These are phyloP conservation scores for Rosa rugosa DNA, from an alignment of 306 rosid genomes.

Conservation along the genomic window DNA sequence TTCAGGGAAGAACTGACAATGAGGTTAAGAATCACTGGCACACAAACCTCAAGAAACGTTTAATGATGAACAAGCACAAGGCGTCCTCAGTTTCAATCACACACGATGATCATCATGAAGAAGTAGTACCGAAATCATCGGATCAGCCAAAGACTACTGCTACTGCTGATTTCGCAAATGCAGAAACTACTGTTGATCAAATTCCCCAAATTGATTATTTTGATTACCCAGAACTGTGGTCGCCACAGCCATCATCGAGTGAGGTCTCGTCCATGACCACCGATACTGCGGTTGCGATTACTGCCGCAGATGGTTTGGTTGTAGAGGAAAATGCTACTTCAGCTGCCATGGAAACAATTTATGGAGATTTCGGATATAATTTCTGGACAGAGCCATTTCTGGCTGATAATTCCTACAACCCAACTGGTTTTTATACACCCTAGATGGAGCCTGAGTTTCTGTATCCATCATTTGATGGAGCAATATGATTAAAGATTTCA, in stretches of 20 bases:
- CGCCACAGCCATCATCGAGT: conserved; percentile 23
- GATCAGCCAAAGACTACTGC: neutral
- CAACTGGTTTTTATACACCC: conserved; percentile 12
- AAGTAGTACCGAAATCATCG: neutral
- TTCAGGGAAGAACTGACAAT: conserved; percentile 79
- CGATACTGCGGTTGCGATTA: neutral
- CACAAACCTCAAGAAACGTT: conserved; percentile 52
- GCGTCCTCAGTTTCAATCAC: conserved; percentile 1
- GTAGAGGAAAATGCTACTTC: neutral
- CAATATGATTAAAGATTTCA: neutral
- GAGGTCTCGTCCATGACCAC: conserved; percentile 18
- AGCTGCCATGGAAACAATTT: conserved; percentile 17
- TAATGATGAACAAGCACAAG: neutral
- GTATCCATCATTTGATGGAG: conserved; percentile 23
- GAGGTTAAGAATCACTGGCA: conserved; percentile 80
- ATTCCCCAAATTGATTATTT: neutral
- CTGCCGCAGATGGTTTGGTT: neutral
- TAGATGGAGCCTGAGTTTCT: conserved; percentile 22
- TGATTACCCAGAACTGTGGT: conserved; percentile 3
- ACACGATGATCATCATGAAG: neutral
- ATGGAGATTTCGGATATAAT: conserved; percentile 19
- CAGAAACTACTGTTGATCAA: neutral
- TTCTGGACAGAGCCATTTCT: conserved; percentile 51
- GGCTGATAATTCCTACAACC: conserved; percentile 24
- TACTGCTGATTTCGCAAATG: neutral